Conservation (phyloP, 129 eudicot genomes). For the Scalesia atractyloides region DNA sequence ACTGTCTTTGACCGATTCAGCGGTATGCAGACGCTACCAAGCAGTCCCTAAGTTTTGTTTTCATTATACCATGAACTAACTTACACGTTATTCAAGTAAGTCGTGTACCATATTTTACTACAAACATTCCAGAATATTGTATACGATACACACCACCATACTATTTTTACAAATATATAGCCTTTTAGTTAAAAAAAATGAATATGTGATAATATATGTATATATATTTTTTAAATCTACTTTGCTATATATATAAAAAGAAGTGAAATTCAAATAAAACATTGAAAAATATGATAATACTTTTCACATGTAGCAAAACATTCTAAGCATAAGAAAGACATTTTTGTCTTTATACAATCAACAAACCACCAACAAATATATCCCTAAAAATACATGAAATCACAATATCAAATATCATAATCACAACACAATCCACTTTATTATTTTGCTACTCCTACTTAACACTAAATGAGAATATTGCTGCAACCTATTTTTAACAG, state of each 20-base stretch:
- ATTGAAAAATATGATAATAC: background rate
- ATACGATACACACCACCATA: too few species aligned
- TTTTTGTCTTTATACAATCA: background rate
- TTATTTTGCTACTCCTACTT: slow-evolving; percentile 38
- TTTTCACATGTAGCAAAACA: background rate
- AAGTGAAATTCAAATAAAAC: background rate
- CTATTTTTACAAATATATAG: background rate
- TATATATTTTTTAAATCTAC: background rate
- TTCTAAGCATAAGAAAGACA: background rate
- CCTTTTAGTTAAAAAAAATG: background rate
- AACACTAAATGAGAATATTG: slow-evolving; percentile 20
- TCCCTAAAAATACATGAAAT: background rate
- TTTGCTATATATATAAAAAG: background rate
- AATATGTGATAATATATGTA: background rate
- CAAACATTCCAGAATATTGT: too few species aligned
- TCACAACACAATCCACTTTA: slow-evolving; percentile 37
- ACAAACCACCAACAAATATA: slow-evolving; percentile 6
- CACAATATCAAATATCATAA: slow-evolving; percentile 21
- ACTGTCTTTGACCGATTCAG: too few species aligned
- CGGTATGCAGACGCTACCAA: too few species aligned
- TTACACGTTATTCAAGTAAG: too few species aligned
- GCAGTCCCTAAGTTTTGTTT: too few species aligned
- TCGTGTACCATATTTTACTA: too few species aligned
- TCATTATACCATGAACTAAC: too few species aligned
- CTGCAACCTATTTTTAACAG: slow-evolving; percentile 32